Evolutionary conservation across 2,329 filamentous ascomycete species (phyloP).

Genomic region (Epichloe festucae): DNA sequence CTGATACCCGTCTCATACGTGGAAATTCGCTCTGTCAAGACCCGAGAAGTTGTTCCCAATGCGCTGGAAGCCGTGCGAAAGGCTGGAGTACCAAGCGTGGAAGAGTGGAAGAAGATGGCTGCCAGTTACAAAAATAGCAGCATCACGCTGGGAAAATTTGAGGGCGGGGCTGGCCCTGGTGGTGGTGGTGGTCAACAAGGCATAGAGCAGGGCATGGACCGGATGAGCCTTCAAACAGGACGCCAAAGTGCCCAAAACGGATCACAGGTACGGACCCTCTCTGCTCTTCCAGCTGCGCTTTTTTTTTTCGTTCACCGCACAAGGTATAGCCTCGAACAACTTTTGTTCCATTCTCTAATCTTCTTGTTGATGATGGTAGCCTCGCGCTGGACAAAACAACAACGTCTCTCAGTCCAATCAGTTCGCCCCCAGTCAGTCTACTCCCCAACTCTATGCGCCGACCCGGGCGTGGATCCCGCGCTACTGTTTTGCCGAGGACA

Average conservation of each 20-base stretch:
- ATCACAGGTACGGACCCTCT: conserved; percentile 12
- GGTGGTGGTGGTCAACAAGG: conserved; percentile 19
- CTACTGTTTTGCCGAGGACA: conserved; percentile 93
- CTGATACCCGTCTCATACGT: conserved; percentile 95
- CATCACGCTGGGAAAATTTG: conserved; percentile 88
- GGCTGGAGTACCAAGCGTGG: conserved; percentile 85
- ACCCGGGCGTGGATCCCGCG: conserved; percentile 74
- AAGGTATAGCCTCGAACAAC: no score
- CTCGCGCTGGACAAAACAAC: conserved; percentile 15
- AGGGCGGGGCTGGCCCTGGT: conserved; percentile 33
- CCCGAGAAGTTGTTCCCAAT: conserved; percentile 69
- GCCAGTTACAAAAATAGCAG: conserved; percentile 99
- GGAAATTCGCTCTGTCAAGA: conserved; percentile 88
- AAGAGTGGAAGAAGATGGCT: conserved; percentile 99
- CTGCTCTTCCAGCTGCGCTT: not conserved
- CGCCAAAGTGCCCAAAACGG: conserved; percentile 12
- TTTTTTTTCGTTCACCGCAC: not conserved
- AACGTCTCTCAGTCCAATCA: conserved; percentile 20
- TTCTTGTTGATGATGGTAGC: not conserved
- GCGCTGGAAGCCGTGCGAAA: conserved; percentile 73
- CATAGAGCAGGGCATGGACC: conserved; percentile 59
- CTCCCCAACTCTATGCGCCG: conserved; percentile 55
- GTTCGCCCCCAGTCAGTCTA: conserved; percentile 27
- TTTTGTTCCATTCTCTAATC: not conserved
- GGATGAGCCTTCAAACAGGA: conserved; percentile 55